Conservation (phyloP, 164 flowering plant species). For the Stephania yunnanensis region DNA sequence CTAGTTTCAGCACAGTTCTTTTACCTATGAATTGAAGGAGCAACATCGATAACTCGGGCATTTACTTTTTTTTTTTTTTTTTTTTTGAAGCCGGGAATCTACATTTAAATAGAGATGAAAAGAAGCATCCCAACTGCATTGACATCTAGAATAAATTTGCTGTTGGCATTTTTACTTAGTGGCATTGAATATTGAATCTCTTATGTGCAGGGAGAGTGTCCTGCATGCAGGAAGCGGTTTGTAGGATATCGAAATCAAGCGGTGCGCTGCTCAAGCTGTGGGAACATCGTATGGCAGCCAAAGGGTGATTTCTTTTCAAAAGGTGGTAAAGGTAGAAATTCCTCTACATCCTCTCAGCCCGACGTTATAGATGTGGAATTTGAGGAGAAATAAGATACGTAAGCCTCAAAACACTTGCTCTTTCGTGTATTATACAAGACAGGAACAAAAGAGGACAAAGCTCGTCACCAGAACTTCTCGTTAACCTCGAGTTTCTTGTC, state of each 20-base stretch:
- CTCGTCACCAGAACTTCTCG: not conserved
- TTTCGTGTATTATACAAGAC: not conserved
- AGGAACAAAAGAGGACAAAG: not conserved
- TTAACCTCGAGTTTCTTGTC: constrained; percentile 21
- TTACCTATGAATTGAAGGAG: not conserved
- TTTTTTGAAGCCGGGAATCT: no score
- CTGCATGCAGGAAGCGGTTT: constrained; percentile 74
- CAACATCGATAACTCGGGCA: not conserved
- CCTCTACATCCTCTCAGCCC: constrained; percentile 40
- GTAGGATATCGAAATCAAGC: constrained; percentile 60
- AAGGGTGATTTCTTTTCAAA: constrained; percentile 41
- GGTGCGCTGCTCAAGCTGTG: constrained; percentile 63
- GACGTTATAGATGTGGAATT: constrained; percentile 84
- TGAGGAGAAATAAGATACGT: constrained; percentile 58
- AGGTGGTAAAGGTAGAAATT: constrained; percentile 26
- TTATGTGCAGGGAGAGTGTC: constrained; percentile 70
- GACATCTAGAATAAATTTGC: not conserved
- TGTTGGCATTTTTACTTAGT: not conserved
- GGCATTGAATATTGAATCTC: not conserved
- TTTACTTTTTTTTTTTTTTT: no score
- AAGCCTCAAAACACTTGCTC: not conserved
- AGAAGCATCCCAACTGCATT: not conserved
- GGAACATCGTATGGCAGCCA: constrained; percentile 90
- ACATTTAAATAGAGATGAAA: not conserved
- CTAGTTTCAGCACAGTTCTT: not conserved